phyloP scores from a whole-genome alignment of 1,284 basidiomycete species.

The Leccinum ponderosum region DNA sequence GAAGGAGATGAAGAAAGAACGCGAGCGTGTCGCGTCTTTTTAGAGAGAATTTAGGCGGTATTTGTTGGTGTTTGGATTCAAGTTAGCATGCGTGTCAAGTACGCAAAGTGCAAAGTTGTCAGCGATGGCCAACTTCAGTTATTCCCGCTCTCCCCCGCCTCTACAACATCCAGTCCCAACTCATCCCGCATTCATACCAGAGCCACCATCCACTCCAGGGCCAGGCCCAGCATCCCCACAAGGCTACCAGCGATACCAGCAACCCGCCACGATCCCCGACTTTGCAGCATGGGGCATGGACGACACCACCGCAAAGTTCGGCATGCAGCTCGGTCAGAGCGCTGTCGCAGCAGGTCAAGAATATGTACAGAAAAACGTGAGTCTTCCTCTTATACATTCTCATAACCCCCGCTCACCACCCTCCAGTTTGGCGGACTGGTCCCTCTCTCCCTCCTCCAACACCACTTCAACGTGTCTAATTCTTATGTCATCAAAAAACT shows the following conservation, averaged over 20 bases:
- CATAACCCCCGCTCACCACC: neutral
- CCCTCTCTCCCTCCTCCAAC: slow-evolving; percentile 80
- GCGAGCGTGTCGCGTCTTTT: slow-evolving; percentile 11
- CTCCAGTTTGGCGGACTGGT: slow-evolving; percentile 76
- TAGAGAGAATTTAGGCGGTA: slow-evolving; percentile 18
- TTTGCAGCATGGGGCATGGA: slow-evolving; percentile 84
- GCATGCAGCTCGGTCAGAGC: slow-evolving; percentile 92
- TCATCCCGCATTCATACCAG: slow-evolving; percentile 86
- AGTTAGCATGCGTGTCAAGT: slow-evolving; percentile 1
- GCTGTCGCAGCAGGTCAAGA: slow-evolving; percentile 94
- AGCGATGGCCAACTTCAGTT: slow-evolving; percentile 39
- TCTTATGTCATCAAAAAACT: slow-evolving; percentile 94
- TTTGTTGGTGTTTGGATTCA: slow-evolving; percentile 25
- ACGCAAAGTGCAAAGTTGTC: neutral
- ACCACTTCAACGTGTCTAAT: slow-evolving; percentile 97
- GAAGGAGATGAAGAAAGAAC: slow-evolving; percentile 16
- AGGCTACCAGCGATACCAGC: slow-evolving; percentile 70
- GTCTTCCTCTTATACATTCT: slow-evolving; percentile 29
- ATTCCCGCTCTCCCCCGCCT: slow-evolving; percentile 71
- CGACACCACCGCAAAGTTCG: slow-evolving; percentile 93
- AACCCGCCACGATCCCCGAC: slow-evolving; percentile 44
- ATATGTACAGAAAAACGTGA: slow-evolving; percentile 92
- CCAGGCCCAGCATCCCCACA: slow-evolving; percentile 52
- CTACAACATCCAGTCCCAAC: slow-evolving; percentile 89
- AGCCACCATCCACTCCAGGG: slow-evolving; percentile 80